Percentiles rank a stretch among this genome's conserved stretches.
Evolutionary conservation across 2,329 filamentous ascomycete genomes (phyloP).

Genomic region (Rutstroemia sp.): DNA sequence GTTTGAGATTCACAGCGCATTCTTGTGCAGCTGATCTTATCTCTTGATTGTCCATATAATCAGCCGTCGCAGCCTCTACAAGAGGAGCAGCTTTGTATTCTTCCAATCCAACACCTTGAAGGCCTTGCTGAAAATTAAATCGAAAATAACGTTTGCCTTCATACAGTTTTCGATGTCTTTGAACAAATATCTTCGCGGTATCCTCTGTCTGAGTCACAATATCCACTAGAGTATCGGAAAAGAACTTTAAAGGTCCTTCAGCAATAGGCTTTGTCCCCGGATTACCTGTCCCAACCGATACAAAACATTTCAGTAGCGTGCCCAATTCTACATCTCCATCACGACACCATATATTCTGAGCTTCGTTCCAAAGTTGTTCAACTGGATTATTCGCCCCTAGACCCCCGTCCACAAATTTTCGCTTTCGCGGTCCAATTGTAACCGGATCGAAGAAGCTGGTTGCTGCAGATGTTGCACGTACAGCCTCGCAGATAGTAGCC

Average conservation of each 20-base stretch:
- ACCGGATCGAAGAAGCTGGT: constrained; percentile 28
- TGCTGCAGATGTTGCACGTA: constrained; percentile 28
- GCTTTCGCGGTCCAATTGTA: constrained; percentile 16
- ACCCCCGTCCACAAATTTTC: constrained; percentile 25
- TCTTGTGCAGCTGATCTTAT: constrained; percentile 17
- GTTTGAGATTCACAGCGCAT: constrained; percentile 21
- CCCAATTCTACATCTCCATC: constrained; percentile 19
- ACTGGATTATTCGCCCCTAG: constrained; percentile 29
- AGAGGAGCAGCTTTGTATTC: constrained; percentile 19
- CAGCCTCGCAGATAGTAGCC: constrained; percentile 28
- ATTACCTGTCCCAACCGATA: constrained; percentile 29
- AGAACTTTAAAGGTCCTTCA: constrained; percentile 14
- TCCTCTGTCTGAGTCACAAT: constrained; percentile 28
- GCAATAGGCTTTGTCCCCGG: constrained; percentile 20
- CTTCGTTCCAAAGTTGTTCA: constrained; percentile 25
- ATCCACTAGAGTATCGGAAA: constrained; percentile 21
- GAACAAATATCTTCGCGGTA: constrained; percentile 26
- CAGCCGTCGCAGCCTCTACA: constrained; percentile 23
- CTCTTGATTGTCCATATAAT: constrained; percentile 19
- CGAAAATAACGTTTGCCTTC: constrained; percentile 29
- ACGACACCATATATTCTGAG: constrained; percentile 26
- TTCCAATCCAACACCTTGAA: constrained; percentile 24
- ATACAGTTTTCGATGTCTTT: constrained; percentile 20
- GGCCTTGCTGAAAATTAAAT: constrained; percentile 30
- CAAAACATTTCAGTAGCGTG: constrained; percentile 27